A percentile compares a stretch with the other conserved stretches of the same genome.
These are phyloP conservation scores for Panus rudis DNA, from an alignment of 768 basidiomycete genomes.

Conservation along the genomic window DNA sequence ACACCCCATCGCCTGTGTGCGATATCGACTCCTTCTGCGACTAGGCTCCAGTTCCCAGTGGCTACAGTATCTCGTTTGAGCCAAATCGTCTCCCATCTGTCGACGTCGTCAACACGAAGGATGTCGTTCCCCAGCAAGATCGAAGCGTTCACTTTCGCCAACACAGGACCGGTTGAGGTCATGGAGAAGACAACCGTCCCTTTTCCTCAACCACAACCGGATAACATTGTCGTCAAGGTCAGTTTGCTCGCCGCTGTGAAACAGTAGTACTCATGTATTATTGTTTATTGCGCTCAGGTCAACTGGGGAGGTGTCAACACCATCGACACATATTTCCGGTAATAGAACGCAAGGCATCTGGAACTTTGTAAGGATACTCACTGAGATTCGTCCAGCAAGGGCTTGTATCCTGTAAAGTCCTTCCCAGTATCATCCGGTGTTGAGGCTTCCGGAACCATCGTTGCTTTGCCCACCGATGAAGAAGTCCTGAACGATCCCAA, in stretches of 20 bases:
- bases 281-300: slow-evolving; percentile 32
- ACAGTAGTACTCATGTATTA: neutral
- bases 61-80: too few species aligned
- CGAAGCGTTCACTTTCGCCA: slow-evolving; percentile 65
- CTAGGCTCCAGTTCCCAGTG: too few species aligned
- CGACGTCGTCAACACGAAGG: too few species aligned
- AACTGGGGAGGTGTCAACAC: slow-evolving; percentile 83
- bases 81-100: too few species aligned
- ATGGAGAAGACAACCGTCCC: slow-evolving; percentile 59
- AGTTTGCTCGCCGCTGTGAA: neutral
- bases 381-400: slow-evolving; percentile 33
- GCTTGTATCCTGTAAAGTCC: slow-evolving; percentile 50
- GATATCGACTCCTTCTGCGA: too few species aligned
- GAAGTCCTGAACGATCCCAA: slow-evolving; percentile 51
- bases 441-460: slow-evolving; percentile 73
- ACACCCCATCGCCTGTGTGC: too few species aligned
- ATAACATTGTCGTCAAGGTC: slow-evolving; percentile 51
- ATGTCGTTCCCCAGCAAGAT: slow-evolving; percentile 57
- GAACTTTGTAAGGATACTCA: slow-evolving; percentile 7
- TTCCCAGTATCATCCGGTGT: slow-evolving; percentile 68
- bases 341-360: slow-evolving; percentile 19
- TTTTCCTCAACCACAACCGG: slow-evolving; percentile 55
- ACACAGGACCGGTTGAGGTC: slow-evolving; percentile 73
- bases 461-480: slow-evolving; percentile 66
- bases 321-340: slow-evolving; percentile 79